Percentiles rank a stretch among this genome's conserved stretches.
Evolutionary conservation across 768 basidiomycete genomes (phyloP).

Genomic region (Russula abietina): DNA sequence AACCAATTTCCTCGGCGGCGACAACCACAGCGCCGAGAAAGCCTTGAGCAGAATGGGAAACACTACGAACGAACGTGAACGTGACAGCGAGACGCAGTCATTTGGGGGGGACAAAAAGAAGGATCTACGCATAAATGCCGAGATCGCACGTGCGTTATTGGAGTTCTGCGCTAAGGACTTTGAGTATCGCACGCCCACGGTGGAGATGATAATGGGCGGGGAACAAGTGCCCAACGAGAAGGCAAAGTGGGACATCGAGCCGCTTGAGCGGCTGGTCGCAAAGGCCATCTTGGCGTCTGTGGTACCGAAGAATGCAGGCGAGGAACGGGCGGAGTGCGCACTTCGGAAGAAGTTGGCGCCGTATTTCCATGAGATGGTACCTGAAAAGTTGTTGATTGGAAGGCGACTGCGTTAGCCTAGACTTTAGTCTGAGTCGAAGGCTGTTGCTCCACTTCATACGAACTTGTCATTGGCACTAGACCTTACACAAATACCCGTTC

Average conservation of each 20-base stretch:
- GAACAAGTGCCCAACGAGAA: not conserved
- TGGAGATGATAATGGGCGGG: not conserved
- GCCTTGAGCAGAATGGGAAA: not conserved
- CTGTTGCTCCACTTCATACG: not conserved
- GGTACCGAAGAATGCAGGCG: not conserved
- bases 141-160: not conserved
- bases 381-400: constrained; percentile 9
- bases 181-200: not conserved
- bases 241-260: constrained; percentile 17
- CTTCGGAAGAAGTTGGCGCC: constrained; percentile 5
- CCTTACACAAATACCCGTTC: not conserved
- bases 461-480: not conserved
- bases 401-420: constrained; percentile 9
- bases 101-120: not conserved
- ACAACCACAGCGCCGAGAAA: not conserved
- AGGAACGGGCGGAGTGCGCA: not conserved
- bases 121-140: not conserved
- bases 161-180: not conserved
- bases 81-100: not conserved
- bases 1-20: constrained; percentile 10
- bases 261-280: constrained; percentile 19
- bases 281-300: constrained; percentile 8
- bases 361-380: constrained; percentile 13
- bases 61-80: not conserved
- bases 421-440: not conserved